Base-by-base conservation (phyloP, 495 filamentous ascomycete genomes). In the Penicillium atrosanguineum region DNA sequence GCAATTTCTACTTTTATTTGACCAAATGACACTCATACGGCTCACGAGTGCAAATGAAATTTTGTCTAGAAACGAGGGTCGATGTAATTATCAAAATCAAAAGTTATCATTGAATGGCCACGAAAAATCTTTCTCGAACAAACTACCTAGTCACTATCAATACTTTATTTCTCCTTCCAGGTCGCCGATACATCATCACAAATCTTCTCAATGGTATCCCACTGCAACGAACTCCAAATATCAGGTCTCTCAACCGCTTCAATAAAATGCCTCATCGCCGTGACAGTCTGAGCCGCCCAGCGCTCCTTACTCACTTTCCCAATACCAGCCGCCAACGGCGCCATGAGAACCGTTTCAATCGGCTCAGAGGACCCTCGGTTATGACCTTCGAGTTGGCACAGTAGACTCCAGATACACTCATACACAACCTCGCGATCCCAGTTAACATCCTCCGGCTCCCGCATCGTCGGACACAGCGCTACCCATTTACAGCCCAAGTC, bases 371-470 rank as follows among this genome's bases (percentile, higher is more conserved):
- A 29, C 29, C 11, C 3, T 20, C 68, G 63, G 61, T 82, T 81
- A 54, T 70, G 68, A 9, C 70, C 66, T 47, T 79, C 74, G 20
- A 80, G 51, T 50, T 71, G 62, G 59, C 68, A 72, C 38, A 82
- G 36, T 55, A 82, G 51, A 56, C 73, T 74, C 79, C 79, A 80
- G 1, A 76, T 58, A 64, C 79, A 77, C 59, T 80, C 71, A 52
- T 78, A 80, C 18, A 80, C 73, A n/a, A 82, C 65, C 61, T 80
- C 79, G 3, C 74, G 71, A 55, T 82, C 73, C 78, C 79, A 82
- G 16, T 16, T 39, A 19, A 67, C 73, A 47, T 63, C 38, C 4
- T 57, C 34, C 0, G 77, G 78, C 15, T 70, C 58, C 23, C 72
- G 57, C 78, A 80, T 82, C 8, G 78, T 80, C 28, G 79, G 79